phyloP scores from a whole-genome alignment of 805 yeast species.

The Saturnispora halmiae region DNA sequence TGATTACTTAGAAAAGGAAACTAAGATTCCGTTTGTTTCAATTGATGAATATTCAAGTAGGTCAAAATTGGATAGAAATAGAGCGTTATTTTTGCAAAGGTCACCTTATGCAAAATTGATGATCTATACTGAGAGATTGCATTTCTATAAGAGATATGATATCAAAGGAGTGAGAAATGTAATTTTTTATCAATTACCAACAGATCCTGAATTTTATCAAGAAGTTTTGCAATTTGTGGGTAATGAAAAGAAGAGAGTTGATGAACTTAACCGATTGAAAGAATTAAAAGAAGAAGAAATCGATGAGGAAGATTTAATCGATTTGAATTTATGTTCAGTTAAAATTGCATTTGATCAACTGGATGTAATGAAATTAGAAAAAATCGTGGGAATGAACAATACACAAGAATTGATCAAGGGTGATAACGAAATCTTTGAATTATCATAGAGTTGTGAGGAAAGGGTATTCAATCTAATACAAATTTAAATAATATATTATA shows the following conservation, averaged over 20 bases:
- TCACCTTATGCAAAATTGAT: slow-evolving; percentile 38
- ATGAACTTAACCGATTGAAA: slow-evolving; percentile 18
- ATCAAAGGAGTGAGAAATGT: slow-evolving; percentile 77
- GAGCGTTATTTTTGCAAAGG: slow-evolving; percentile 55
- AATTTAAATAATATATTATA: too few relatives aligned
- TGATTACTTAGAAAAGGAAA: slow-evolving; percentile 54
- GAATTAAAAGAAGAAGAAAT: slow-evolving; percentile 16
- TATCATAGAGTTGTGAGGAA: too few relatives aligned
- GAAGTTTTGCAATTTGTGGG: slow-evolving; percentile 69
- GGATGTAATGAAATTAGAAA: slow-evolving; percentile 71
- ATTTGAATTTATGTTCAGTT: slow-evolving; percentile 33
- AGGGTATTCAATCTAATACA: too few relatives aligned
- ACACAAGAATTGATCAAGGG: slow-evolving; percentile 65
- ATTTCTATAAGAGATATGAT: slow-evolving; percentile 81
- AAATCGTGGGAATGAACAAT: slow-evolving; percentile 71
- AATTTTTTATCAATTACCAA: slow-evolving; percentile 75
- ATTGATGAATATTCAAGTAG: slow-evolving; percentile 77
- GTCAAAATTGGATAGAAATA: slow-evolving; percentile 58
- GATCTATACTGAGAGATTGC: slow-evolving; percentile 90
- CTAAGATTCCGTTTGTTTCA: slow-evolving; percentile 57
- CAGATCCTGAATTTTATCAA: slow-evolving; percentile 73
- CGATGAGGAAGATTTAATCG: slow-evolving; percentile 18
- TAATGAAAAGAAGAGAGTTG: slow-evolving; percentile 30
- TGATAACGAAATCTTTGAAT: slow-evolving; percentile 67
- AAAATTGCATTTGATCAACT: slow-evolving; percentile 64